Evolutionary conservation across 305 asterid species (phyloP), one percentile per base, ranked within the genome.

Genomic region (Nicotiana rustica): DNA sequence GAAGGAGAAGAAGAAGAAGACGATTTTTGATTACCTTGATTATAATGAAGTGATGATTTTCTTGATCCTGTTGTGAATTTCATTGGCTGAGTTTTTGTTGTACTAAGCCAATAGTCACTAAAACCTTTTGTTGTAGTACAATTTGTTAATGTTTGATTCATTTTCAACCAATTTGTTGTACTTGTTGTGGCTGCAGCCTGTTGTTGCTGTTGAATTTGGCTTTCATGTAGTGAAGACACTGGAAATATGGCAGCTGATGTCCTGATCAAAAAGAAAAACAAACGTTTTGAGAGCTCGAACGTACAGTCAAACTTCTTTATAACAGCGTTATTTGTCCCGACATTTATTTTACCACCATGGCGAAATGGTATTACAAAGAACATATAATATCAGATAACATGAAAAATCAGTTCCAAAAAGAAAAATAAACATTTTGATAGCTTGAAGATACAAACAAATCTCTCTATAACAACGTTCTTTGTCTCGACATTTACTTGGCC

Each of bases 21-120:
- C 60, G 83, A 61, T 36, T 86, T 88, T 77, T 81, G 80, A 18
- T 17, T 56, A 49, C 68, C 35, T 38, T 49, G 78, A 15, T 79
- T 79, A 41, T 18, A 10, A 1, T 70, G 61, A 47, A 31, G 33
- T 17, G 77, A 10, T 5, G 66, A 47, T 49, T 19, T 68, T 66
- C 78, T 81, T 17, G 83, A 62, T 31, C 84, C 81, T 1, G 90
- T 59, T 1, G 90, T 59, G 38, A 70, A 56, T 79, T 92, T 94
- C 95, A 89, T 91, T 0, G 94, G 91, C 82, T 91, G 96, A 13
- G 96, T 90, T 82, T 89, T 91, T 0, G 97, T 89, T 21, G 92
- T 83, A 81, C 92, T 87, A 3, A 87, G 92, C 92, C 96, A 92
- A 67, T 81, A 88, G 66, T 89, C 91, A 57, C 86, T 86, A 69